A percentile compares a stretch with the other conserved stretches of the same genome.
Conservation (phyloP, 106 monocot genomes). For the Dendrobium catenatum region DNA sequence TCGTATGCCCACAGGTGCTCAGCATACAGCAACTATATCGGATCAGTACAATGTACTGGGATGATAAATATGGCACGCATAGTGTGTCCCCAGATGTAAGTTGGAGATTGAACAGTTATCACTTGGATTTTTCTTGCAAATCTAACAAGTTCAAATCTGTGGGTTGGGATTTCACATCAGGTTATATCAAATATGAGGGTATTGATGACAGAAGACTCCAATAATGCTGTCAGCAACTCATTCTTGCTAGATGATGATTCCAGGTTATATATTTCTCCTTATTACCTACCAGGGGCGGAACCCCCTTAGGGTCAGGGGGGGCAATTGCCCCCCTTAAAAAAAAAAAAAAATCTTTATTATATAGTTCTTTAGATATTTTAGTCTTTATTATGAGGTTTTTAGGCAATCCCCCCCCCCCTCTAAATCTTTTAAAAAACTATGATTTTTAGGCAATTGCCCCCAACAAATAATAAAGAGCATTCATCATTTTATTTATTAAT, state of each 20-base stretch:
- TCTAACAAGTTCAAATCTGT: neutral
- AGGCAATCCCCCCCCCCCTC: no score
- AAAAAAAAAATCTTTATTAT: no score
- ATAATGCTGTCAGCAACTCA: slow-evolving; percentile 90
- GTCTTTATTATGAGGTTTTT: no score
- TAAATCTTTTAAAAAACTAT: no score
- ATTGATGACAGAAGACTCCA: slow-evolving; percentile 95
- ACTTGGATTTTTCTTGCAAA: neutral
- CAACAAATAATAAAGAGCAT: no score
- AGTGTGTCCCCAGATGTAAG: slow-evolving; percentile 91
- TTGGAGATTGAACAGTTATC: neutral
- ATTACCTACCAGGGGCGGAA: neutral
- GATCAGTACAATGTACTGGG: slow-evolving; percentile 99
- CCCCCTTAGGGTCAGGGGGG: no score
- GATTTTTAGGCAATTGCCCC: no score
- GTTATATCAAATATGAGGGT: slow-evolving; percentile 97
- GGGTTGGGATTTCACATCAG: slow-evolving; percentile 20
- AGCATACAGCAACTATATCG: slow-evolving; percentile 95
- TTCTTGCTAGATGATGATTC: slow-evolving; percentile 96
- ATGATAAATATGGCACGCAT: slow-evolving; percentile 98
- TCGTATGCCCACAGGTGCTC: slow-evolving; percentile 53
- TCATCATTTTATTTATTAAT: no score
- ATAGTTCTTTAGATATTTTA: no score
- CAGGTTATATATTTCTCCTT: slow-evolving; percentile 36
- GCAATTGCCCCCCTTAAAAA: no score